These are phyloP conservation scores for Solanum sejunctum DNA, from an alignment of 257 asterid species.

Conservation along the genomic window DNA sequence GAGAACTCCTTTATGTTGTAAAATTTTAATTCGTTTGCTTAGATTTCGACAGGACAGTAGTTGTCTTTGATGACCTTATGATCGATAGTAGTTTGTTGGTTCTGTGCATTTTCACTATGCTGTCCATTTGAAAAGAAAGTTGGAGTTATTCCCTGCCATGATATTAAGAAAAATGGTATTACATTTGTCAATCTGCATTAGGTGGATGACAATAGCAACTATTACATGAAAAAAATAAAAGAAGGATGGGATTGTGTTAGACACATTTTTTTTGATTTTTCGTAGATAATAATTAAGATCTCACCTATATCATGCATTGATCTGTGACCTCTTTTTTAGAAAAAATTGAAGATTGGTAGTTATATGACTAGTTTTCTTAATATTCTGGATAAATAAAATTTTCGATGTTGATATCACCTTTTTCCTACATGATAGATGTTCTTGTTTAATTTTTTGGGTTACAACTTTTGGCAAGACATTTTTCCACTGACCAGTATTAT, in stretches of 20 bases:
- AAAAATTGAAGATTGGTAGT: neutral
- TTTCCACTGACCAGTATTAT: neutral
- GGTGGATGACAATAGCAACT: neutral
- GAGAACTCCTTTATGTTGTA: neutral
- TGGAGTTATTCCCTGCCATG: neutral
- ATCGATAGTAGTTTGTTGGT: neutral
- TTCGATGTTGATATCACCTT: neutral
- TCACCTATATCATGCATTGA: neutral
- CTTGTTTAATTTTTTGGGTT: neutral
- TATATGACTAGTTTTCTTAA: neutral
- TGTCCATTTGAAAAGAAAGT: neutral
- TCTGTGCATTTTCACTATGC: neutral
- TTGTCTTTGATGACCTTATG: neutral
- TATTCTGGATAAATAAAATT: neutral
- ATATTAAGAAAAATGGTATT: neutral
- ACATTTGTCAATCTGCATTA: neutral
- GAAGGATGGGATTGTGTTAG: neutral
- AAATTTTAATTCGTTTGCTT: neutral
- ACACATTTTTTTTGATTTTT: neutral
- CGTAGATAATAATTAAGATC: neutral
- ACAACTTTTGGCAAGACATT: neutral
- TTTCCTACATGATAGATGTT: neutral
- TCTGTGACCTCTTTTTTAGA: too few species aligned
- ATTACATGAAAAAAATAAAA: neutral
- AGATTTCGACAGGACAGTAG: neutral